Evolutionary conservation across 2,329 filamentous ascomycete genomes (phyloP), one percentile per base, ranked within the genome.

Genomic region (Trichoderma oligosporum): DNA sequence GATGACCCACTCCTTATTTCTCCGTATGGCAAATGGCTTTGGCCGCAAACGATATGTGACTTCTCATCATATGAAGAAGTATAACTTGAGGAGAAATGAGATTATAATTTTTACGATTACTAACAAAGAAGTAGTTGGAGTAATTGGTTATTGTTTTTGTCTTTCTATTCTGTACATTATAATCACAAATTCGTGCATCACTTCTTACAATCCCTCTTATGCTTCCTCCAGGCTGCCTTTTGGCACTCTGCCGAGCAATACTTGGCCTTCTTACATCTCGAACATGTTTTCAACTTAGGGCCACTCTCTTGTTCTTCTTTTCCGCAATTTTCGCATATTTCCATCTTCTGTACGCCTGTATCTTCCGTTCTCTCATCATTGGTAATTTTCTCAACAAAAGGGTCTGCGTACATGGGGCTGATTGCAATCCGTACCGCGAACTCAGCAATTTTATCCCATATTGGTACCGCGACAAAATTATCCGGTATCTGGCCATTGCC

Each of bases 241-340:
- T 84, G 81, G 54, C 82, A 85, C 47, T 76, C 74, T 0, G 56
- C 58, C 3, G 76, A 78, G 66, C 81, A 85, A 54, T 84, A 85
- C 60, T 65, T 73, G 11, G 66, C 76, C 47, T 65, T 66, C 60
- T 68, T 64, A 57, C 82, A 84, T 7, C 74, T 62, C 49, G 61
- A 58, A 59, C 80, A 83, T 60, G 67, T 76, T 64, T 76, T 72
- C 55, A 83, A 61, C 25, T 61, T 56, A 9, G 62, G 65, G 0
- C 68, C 70, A 1, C 64, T 64, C 25, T 65, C 61, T 0, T 61
- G 67, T 36, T 71, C 64, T 1, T 61, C 63, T 46, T 68, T 70
- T 14, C 71, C 71, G 56, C 77, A 79, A 12, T 55, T 70, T 48
- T 66, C 65, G 36, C 76, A 79, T 27, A 62, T 65, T 16, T 36